These are phyloP conservation scores for Saxophila tyrrhenica DNA, from an alignment of 495 filamentous ascomycete genomes.

Conservation along the genomic window DNA sequence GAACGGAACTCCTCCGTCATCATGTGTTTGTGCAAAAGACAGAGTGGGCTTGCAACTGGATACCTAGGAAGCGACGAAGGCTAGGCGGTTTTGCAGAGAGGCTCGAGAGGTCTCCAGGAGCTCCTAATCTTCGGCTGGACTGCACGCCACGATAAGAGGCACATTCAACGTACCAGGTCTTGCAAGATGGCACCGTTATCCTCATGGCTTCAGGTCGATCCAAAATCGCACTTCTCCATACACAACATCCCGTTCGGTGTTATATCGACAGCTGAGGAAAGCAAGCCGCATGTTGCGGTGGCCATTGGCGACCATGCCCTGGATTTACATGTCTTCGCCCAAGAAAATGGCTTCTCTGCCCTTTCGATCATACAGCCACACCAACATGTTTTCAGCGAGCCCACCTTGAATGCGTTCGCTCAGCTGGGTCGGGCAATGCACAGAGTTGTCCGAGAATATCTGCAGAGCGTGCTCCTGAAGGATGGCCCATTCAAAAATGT, in stretches of 20 bases:
- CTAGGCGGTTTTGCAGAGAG: too few species aligned
- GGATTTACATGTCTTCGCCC: slow-evolving; percentile 57
- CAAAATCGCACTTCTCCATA: slow-evolving; percentile 65
- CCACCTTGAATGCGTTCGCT: slow-evolving; percentile 75
- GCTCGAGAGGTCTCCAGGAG: too few species aligned
- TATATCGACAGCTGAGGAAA: slow-evolving; percentile 47
- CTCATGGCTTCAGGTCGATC: slow-evolving; percentile 56
- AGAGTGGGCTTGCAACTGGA: too few species aligned
- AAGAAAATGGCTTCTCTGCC: slow-evolving; percentile 46
- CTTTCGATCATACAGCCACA: slow-evolving; percentile 49
- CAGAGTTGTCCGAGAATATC: slow-evolving; percentile 55
- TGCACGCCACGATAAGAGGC: too few species aligned
- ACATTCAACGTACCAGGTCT: too few species aligned
- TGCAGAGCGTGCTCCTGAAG: slow-evolving; percentile 58
- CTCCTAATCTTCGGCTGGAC: too few species aligned
- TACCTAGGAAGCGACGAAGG: too few species aligned
- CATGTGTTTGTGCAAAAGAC: too few species aligned
- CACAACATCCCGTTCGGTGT: slow-evolving; percentile 91
- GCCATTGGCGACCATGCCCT: slow-evolving; percentile 70
- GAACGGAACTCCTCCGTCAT: neutral
- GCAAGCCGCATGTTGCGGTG: slow-evolving; percentile 53
- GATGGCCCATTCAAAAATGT: slow-evolving; percentile 48
- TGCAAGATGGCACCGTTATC: slow-evolving; percentile 40
- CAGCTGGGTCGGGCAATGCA: slow-evolving; percentile 61
- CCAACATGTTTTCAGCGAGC: slow-evolving; percentile 50